A percentile compares a stretch with the other conserved stretches of the same genome.
These are phyloP conservation scores for Kwoniella bestiolae DNA, from an alignment of 768 basidiomycete species.

Conservation along the genomic window DNA sequence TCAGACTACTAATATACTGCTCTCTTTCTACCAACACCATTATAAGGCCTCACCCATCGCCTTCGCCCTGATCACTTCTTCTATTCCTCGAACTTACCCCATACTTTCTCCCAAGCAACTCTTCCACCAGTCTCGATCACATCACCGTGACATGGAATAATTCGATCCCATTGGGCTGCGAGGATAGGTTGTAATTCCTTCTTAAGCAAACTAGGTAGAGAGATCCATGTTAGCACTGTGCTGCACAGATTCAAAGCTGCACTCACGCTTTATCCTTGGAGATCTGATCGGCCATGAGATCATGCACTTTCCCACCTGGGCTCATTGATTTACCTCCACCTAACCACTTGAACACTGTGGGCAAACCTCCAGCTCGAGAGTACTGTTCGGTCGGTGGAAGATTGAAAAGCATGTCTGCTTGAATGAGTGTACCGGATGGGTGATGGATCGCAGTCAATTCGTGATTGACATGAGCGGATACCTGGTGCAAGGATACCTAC, in stretches of 20 bases:
- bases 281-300: slow-evolving; percentile 40
- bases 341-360: slow-evolving; percentile 30
- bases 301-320: slow-evolving; percentile 50
- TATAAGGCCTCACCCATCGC: no score
- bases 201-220: slow-evolving; percentile 29
- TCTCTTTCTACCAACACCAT: not conserved
- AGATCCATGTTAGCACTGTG: not conserved
- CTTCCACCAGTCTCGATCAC: slow-evolving; percentile 70
- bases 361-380: slow-evolving; percentile 48
- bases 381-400: slow-evolving; percentile 76
- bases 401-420: slow-evolving; percentile 84
- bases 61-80: not conserved
- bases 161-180: slow-evolving; percentile 44
- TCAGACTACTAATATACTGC: no score
- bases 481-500: slow-evolving; percentile 60
- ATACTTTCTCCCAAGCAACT: slow-evolving; percentile 60
- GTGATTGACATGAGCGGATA: slow-evolving; percentile 68
- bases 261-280: slow-evolving; percentile 57
- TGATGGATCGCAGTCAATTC: slow-evolving; percentile 83
- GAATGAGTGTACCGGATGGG: slow-evolving; percentile 71
- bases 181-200: slow-evolving; percentile 42
- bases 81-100: slow-evolving; percentile 34
- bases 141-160: slow-evolving; percentile 62
- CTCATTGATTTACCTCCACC: slow-evolving; percentile 36
- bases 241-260: slow-evolving; percentile 58